Base-by-base conservation (phyloP, 352 stramenopile species). In the Phytophthora fragariae region DNA sequence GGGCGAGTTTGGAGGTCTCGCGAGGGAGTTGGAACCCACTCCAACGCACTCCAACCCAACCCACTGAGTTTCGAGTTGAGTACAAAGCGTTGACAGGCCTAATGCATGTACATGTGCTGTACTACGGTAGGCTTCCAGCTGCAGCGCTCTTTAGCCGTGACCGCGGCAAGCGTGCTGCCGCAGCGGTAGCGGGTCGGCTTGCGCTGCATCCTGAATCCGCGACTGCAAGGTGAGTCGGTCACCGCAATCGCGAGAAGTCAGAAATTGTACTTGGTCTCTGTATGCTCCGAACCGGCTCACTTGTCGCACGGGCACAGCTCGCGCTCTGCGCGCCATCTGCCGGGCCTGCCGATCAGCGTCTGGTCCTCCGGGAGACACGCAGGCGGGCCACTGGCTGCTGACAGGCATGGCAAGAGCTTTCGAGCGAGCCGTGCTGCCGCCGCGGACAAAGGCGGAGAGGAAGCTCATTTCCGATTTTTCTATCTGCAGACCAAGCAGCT, bases 391-490 rank as follows among this genome's bases (percentile, higher is more conserved):
- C 14, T 58, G 41, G 56, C 56, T 64, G 64, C 10, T 44, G 37
- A 17, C 37, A 44, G 15, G 37, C 44, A 52, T 24, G 44, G 44
- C n/a, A n/a, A n/a, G n/a, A n/a, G 15, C 15, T 24, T n/a, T 7
- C 44, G 10, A n/a, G 37, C 37, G 9, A 15, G 9, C 41, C 55
- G 31, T 68, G 44, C 4, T 54, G 10, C 9, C 7, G 37, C 17
- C 35, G 33, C 33, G 33, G 33, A 4, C 50, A 21, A 54, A 52
- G 47, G 29, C 47, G 37, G n/a, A 14, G 24, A 10, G 8, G 5
- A 17, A 70, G 53, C 19, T 80, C 75, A 82, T 14, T 82, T 68
- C 50, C 50, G 39, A 79, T 75, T 75, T 65, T 68, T 56, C 75
- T 61, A 62, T 65, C 68, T 70, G 46, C 71, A n/a, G 24, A 57